Evolutionary conservation across 768 basidiomycete species (phyloP).

Genomic region (Candolleomyces efflorescens): DNA sequence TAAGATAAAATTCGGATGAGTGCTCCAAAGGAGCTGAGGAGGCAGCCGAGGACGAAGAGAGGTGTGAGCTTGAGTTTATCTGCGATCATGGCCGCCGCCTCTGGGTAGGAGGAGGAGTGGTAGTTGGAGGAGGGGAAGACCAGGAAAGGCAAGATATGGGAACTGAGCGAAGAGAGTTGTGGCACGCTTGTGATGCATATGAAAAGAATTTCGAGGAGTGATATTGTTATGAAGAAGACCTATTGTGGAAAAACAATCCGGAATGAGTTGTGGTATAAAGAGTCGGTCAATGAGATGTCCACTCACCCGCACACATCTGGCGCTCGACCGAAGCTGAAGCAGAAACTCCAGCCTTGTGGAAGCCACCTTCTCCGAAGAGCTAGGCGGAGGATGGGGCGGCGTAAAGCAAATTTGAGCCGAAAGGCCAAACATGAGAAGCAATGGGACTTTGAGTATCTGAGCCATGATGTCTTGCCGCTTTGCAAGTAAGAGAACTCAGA

Average conservation of each 20-base stretch:
- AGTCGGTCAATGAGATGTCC: not conserved
- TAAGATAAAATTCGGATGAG: slow-evolving; percentile 41
- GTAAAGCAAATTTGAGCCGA: not conserved
- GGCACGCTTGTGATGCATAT: slow-evolving; percentile 24
- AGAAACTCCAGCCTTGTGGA: not conserved
- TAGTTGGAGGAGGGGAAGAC: slow-evolving; percentile 16
- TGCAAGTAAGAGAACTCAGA: not conserved
- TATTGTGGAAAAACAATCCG: no score
- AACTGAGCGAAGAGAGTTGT: slow-evolving; percentile 12
- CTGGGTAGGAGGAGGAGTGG: not conserved
- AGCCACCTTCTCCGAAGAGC: not conserved
- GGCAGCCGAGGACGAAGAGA: slow-evolving; percentile 32
- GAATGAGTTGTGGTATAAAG: no score
- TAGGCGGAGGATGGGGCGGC: not conserved
- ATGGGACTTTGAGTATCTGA: not conserved
- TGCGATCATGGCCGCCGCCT: not conserved
- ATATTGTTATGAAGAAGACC: slow-evolving; percentile 25
- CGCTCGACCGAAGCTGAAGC: not conserved
- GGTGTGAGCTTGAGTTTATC: slow-evolving; percentile 25
- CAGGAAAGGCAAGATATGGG: slow-evolving; percentile 20
- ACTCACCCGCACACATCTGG: not conserved
- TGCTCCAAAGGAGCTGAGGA: slow-evolving; percentile 35
- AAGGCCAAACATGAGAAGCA: not conserved
- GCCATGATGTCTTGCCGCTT: not conserved
- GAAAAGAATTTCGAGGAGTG: slow-evolving; percentile 35